A percentile compares a stretch with the other conserved stretches of the same genome.
phyloP scores from a whole-genome alignment of 768 basidiomycete genomes.

The Gloeopeniophorella convolvens region DNA sequence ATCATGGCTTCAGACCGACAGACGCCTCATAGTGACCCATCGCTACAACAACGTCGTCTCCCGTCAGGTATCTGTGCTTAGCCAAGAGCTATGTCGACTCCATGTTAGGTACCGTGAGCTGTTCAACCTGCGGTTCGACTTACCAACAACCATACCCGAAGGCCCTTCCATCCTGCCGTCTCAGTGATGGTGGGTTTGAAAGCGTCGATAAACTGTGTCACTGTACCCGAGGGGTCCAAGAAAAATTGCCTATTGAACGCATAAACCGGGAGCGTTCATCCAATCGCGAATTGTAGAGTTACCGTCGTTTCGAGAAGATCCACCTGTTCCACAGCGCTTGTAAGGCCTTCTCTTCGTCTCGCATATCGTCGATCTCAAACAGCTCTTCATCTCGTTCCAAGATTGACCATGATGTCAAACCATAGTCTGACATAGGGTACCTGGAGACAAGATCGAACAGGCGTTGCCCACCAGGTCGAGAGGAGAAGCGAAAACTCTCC shows the following conservation, averaged over 20 bases:
- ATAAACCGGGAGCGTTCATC: no score
- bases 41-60: slow-evolving; percentile 9
- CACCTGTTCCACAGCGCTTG: slow-evolving; percentile 72
- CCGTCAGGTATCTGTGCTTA: slow-evolving; percentile 14
- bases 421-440: slow-evolving; percentile 54
- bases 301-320: slow-evolving; percentile 51
- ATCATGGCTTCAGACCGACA: background rate
- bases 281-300: background rate
- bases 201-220: background rate
- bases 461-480: slow-evolving; percentile 58
- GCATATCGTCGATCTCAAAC: slow-evolving; percentile 62
- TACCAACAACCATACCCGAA: slow-evolving; percentile 16
- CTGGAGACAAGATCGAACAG: slow-evolving; percentile 59
- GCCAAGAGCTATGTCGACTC: slow-evolving; percentile 6
- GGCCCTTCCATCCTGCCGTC: slow-evolving; percentile 12
- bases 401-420: slow-evolving; percentile 62
- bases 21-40: slow-evolving; percentile 8
- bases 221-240: background rate
- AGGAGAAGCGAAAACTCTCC: slow-evolving; percentile 45
- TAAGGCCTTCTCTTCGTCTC: slow-evolving; percentile 75
- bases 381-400: slow-evolving; percentile 72
- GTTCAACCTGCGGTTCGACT: background rate
- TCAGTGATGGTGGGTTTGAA: slow-evolving; percentile 1
- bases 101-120: background rate
- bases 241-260: slow-evolving; percentile 4